Conservation (phyloP, 306 rosid genomes). For the Acmispon strigosus region DNA sequence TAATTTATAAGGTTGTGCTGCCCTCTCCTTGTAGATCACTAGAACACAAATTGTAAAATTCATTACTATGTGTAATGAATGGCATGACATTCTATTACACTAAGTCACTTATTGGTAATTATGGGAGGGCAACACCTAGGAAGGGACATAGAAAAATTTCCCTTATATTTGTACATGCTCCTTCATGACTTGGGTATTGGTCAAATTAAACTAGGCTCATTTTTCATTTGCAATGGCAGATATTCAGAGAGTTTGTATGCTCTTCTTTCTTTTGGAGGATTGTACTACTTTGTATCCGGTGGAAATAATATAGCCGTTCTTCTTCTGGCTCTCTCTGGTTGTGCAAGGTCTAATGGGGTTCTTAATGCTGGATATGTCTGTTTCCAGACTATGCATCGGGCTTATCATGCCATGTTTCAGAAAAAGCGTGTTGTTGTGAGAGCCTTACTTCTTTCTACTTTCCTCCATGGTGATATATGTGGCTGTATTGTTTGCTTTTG, state of each 20-base stretch:
- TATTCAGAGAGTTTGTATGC: conserved; percentile 80
- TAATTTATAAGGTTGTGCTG: no score
- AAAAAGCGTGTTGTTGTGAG: conserved; percentile 49
- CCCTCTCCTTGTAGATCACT: no score
- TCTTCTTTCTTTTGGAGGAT: conserved; percentile 69
- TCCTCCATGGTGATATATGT: background rate
- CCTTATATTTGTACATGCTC: background rate
- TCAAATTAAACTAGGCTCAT: background rate
- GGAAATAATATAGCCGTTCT: conserved; percentile 44
- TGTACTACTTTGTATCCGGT: conserved; percentile 59
- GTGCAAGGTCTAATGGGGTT: conserved; percentile 85
- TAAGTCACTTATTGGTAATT: no score
- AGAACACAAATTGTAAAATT: no score
- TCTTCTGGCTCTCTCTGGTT: conserved; percentile 62
- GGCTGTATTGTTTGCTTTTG: background rate
- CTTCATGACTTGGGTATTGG: background rate
- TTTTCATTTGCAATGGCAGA: conserved; percentile 38
- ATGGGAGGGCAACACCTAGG: no score
- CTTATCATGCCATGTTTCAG: conserved; percentile 48
- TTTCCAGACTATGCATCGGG: conserved; percentile 72
- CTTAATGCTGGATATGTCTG: conserved; percentile 85
- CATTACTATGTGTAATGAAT: no score
- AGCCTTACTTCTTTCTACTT: background rate
- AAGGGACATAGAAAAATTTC: no score
- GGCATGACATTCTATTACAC: no score